Conservation (phyloP, 352 stramenopile genomes). For the Albugo candida region DNA sequence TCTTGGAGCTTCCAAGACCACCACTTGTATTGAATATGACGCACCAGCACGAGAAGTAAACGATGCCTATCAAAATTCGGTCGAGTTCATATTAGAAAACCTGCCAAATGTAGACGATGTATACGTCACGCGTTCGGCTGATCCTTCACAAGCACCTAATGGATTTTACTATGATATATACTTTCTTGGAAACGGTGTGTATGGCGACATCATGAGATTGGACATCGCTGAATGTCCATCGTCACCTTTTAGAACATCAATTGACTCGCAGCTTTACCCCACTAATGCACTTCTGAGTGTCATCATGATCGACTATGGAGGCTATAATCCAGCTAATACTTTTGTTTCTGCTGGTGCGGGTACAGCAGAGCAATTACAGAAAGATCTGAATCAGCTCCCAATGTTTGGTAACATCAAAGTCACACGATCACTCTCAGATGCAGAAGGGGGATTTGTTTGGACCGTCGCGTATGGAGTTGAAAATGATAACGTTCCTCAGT, state of each 20-base stretch:
- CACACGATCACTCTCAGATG: constrained; percentile 36
- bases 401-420: constrained; percentile 41
- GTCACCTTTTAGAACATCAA: constrained; percentile 41
- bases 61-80: constrained; percentile 5
- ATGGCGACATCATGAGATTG: constrained; percentile 12
- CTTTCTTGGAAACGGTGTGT: constrained; percentile 58
- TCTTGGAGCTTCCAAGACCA: constrained; percentile 14
- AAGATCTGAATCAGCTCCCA: constrained; percentile 27
- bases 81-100: constrained; percentile 26
- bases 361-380: constrained; percentile 22
- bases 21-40: constrained; percentile 42
- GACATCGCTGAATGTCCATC: constrained; percentile 2
- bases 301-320: constrained; percentile 24
- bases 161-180: constrained; percentile 55
- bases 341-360: constrained; percentile 23
- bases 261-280: constrained; percentile 15
- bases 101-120: constrained; percentile 65
- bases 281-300: constrained; percentile 17
- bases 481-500: constrained; percentile 42
- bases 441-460: constrained; percentile 54
- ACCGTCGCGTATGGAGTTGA: constrained; percentile 51
- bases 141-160: constrained; percentile 17
- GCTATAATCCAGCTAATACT: constrained; percentile 23
- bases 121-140: constrained; percentile 28
- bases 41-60: constrained; percentile 20